These are phyloP conservation scores for Globisporangium paroecandrum DNA, from an alignment of 352 stramenopile species.

Conservation along the genomic window DNA sequence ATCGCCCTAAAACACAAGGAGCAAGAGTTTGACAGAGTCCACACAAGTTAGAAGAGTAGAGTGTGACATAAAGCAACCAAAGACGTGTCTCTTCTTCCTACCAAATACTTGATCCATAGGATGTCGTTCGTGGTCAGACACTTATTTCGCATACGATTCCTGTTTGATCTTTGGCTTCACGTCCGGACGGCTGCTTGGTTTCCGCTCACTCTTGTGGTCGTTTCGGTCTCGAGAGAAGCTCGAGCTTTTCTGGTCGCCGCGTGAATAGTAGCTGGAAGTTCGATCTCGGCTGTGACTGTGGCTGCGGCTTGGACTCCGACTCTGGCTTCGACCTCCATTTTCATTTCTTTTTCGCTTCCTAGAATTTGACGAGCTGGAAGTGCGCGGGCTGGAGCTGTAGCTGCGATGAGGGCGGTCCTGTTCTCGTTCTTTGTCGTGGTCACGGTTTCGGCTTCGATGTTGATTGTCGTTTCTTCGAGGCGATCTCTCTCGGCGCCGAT, in stretches of 20 bases:
- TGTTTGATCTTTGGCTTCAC: conserved; percentile 15
- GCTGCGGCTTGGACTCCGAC: conserved; percentile 42
- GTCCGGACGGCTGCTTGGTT: conserved; percentile 3
- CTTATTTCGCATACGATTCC: conserved; percentile 10
- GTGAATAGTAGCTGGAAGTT: conserved; percentile 16
- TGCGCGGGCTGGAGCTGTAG: conserved; percentile 31
- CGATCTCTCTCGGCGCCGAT: conserved; percentile 17
- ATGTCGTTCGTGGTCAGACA: background rate
- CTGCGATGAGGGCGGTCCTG: conserved; percentile 30
- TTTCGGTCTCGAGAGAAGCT: conserved; percentile 15
- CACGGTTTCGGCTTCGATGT: conserved; percentile 29
- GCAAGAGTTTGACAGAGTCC: background rate
- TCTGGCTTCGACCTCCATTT: conserved; percentile 28
- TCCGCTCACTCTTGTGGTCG: conserved; percentile 10
- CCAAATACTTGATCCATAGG: background rate
- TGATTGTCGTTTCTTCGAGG: conserved; percentile 13
- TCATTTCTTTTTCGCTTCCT: conserved; percentile 41
- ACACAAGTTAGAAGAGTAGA: background rate
- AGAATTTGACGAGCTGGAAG: conserved; percentile 28
- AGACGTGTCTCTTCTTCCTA: background rate
- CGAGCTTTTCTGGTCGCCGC: conserved; percentile 11
- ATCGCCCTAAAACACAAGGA: background rate
- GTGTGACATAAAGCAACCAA: background rate
- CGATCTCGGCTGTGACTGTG: conserved; percentile 36
- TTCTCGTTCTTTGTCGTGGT: conserved; percentile 23